Evolutionary conservation across 305 asterid species (phyloP).

Genomic region (Fraxinus baroniana): DNA sequence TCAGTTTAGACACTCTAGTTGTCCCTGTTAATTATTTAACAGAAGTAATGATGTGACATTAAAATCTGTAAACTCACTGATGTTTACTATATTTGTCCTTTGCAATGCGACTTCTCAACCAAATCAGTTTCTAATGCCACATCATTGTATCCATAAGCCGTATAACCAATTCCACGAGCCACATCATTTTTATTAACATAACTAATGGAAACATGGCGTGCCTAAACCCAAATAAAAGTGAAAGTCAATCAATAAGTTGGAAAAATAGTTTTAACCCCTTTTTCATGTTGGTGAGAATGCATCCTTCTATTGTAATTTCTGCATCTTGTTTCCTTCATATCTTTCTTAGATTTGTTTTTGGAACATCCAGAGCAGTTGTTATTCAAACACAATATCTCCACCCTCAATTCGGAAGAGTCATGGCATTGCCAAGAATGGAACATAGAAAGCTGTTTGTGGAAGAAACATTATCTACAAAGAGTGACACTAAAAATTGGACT

Average conservation of each 20-base stretch:
- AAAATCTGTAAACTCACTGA: not conserved
- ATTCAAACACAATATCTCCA: conserved; percentile 74
- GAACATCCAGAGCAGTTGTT: conserved; percentile 69
- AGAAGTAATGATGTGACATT: not conserved
- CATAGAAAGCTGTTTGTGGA: conserved; percentile 59
- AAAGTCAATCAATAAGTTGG: not conserved
- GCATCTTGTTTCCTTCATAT: conserved; percentile 15
- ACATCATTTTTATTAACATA: not conserved
- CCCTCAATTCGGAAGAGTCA: conserved; percentile 73
- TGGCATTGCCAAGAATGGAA: conserved; percentile 52
- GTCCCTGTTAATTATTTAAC: not conserved
- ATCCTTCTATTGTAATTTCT: not conserved
- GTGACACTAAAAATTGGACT: conserved; percentile 17
- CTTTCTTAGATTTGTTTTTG: conserved; percentile 64
- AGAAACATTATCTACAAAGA: conserved; percentile 28
- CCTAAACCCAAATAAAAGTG: not conserved
- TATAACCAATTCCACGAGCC: not conserved
- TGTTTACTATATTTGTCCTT: not conserved
- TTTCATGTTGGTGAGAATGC: not conserved
- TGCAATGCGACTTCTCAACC: not conserved
- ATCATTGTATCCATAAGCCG: not conserved
- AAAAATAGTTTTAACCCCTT: not conserved
- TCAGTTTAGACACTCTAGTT: not conserved
- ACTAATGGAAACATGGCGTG: not conserved
- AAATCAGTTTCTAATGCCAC: not conserved